phyloP scores from a whole-genome alignment of 129 eudicot genomes.

The Oenanthe sinensis region DNA sequence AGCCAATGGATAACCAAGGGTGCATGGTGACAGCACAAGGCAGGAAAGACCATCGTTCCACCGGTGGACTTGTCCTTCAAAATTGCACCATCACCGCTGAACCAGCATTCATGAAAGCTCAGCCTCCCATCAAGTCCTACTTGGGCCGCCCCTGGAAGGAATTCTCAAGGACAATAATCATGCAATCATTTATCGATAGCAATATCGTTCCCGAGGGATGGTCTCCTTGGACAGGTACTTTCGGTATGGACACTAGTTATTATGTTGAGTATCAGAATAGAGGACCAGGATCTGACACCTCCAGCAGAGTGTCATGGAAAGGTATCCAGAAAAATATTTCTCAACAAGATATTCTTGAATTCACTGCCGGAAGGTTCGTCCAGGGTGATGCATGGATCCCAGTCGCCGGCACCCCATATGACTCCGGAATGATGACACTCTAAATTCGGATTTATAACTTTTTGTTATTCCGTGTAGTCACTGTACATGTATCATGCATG shows the following conservation, averaged over 20 bases:
- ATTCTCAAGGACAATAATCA: background rate
- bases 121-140: background rate
- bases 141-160: background rate
- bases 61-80: background rate
- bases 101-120: background rate
- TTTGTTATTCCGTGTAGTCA: background rate
- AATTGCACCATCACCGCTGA: background rate
- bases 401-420: background rate
- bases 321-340: background rate
- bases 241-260: background rate
- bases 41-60: background rate
- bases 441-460: background rate
- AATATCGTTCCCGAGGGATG: background rate
- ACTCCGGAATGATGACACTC: background rate
- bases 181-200: background rate
- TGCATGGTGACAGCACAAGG: constrained; percentile 4
- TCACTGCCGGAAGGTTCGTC: background rate
- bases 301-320: background rate
- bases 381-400: background rate
- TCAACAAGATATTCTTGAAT: background rate
- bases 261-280: background rate
- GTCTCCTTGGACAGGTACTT: background rate
- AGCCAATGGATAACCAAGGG: background rate
- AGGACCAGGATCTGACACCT: background rate
- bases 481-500: background rate